Conservation (phyloP, 768 basidiomycete species). For the Leccinum disarticulatum region DNA sequence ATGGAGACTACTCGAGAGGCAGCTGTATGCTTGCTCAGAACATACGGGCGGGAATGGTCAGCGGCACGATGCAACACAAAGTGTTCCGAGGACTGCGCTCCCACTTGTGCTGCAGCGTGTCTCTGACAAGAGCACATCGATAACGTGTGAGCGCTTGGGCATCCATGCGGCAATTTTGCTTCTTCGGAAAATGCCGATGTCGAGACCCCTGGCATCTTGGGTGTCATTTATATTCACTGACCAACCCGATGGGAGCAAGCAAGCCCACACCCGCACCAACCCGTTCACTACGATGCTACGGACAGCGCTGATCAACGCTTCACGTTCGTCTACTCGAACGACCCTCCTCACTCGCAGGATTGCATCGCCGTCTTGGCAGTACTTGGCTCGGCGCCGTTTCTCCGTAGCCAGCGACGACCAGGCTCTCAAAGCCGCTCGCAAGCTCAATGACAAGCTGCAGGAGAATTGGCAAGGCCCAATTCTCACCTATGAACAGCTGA, state of each 20-base stretch:
- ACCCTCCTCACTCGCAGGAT: conserved; percentile 5
- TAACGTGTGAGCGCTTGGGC: neutral
- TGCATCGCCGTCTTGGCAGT: conserved; percentile 13
- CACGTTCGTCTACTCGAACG: conserved; percentile 15
- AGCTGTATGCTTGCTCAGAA: neutral
- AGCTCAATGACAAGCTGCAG: conserved; percentile 40
- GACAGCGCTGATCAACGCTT: conserved; percentile 12
- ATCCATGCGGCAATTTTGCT: neutral
- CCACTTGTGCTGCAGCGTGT: conserved; percentile 33
- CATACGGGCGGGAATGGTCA: neutral
- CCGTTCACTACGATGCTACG: conserved; percentile 25
- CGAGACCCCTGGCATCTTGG: neutral
- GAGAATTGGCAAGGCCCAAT: conserved; percentile 76
- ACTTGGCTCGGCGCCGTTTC: conserved; percentile 36
- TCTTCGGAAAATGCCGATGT: neutral
- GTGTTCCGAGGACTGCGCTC: conserved; percentile 50
- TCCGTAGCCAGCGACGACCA: conserved; percentile 27
- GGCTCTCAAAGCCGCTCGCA: conserved; percentile 31
- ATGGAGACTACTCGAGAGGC: too few species aligned
- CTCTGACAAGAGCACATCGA: neutral
- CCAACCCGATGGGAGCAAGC: neutral
- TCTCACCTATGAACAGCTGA: conserved; percentile 77
- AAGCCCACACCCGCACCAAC: neutral
- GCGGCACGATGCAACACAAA: conserved; percentile 27
- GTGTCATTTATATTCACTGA: neutral